Evolutionary conservation across 352 stramenopile species (phyloP), one percentile per base, ranked within the genome.

Genomic region (Pythium coloratum): DNA sequence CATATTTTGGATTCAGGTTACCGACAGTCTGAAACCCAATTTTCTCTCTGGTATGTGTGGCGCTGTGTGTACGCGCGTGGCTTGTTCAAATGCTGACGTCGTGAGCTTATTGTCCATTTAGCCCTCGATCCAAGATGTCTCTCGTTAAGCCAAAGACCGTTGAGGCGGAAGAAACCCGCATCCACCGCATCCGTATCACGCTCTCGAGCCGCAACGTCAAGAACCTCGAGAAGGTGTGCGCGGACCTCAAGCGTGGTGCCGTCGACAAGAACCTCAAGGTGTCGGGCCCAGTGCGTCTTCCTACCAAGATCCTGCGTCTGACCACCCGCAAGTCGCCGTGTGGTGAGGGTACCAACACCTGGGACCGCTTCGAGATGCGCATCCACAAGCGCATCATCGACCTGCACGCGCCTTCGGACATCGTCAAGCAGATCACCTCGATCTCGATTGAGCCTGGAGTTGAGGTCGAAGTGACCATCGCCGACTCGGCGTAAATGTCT

Each of bases 331-430:
- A 99, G 94, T 98, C 97, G 75, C 98, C 98, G 66, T 98, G 86
- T 89, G 89, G 88, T 93, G 89, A 96, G 71, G 97, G 97, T 97
- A 99, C 97, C 90, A 99, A 99, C 91, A 99, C 97, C 50, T 99
- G 96, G 94, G 98, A 99, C 86, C 88, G 96, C 69, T 99, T 99
- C 83, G 96, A 99, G 84, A 99, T 99, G 97, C 92, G 97, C 79
- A 97, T 97, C 76, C 92, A 98, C 90, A 99, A 99, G 95, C 95
- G 98, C 75, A 97, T 99, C 79, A 98, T 99, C 79, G 98, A 99
- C 81, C 84, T 99, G 66, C 91, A 99, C 81, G 95, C 96, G 64
- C 96, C 98, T 54, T 98, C 96, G 76, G 97, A 99, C 86, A 98
- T 99, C 68, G 97, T 99, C 65, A 99, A 99, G 95, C 94, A 99